Evolutionary conservation across 139 green algal species (phyloP), one percentile per base, ranked within the genome.

Genomic region (Picochlorum sp.): DNA sequence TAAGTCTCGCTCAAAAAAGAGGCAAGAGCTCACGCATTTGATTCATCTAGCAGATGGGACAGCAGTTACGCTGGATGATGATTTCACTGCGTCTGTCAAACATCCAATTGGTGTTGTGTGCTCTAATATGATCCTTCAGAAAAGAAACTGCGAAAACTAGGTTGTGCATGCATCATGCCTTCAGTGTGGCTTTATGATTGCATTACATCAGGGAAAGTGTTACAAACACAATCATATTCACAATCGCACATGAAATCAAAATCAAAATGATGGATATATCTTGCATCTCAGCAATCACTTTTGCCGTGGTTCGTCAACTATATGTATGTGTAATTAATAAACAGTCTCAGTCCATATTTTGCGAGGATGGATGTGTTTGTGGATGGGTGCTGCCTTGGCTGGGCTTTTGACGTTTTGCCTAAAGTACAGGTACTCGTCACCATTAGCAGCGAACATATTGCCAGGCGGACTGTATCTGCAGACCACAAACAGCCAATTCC

Each of bases 121-220:
- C 34, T 41, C 34, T 1, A 41, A 41, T 41, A 6, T 11, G 34
- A 41, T 41, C 34, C 34, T 41, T 41, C 34, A 41, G 34, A 41
- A 11, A 41, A 41, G 2, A 41, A 41, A 11, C 34, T 41, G 34
- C 34, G 8, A 11, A 41, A 11, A 11, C 34, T 41, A 41, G 47
- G 47, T 13, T 54, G 16, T 54, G 7, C 47, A 54, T 20, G 16
- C n/a, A 21, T 54, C 16, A 21, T 21, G 18, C 47, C 16, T 26
- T 21, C 47, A 6, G 47, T 54, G 7, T 54, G 47, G 47, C 18
- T 54, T 10, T 54, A 54, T 54, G 47, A 54, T 54, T 54, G 47
- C n/a, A 20, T 54, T 5, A 54, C 47, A 20, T 20, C n/a, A 26
- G 47, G 47, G 16, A 20, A 54, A 13, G 16, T 54, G 8, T 9